Base-by-base conservation (phyloP, 495 filamentous ascomycete genomes). In the Penicillium lagena region DNA sequence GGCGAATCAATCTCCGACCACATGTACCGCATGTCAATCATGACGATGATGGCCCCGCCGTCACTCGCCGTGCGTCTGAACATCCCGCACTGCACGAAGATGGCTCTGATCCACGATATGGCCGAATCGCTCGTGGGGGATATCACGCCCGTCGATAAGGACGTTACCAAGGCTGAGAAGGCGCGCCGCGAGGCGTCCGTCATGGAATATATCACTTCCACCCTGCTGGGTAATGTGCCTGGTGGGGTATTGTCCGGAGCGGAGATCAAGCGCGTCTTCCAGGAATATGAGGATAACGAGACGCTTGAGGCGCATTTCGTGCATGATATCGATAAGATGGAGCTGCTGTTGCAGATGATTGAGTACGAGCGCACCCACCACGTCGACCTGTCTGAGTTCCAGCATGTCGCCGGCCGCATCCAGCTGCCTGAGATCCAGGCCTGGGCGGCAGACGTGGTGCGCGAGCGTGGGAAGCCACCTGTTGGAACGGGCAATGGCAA, bases 1-100 rank as follows among this genome's bases (percentile, higher is more conserved):
- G 67, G 66, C 47, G 93, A 98, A 66, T 93, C 87, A 1, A 96
- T 98, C 63, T 78, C 89, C 22, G 93, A 98, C 67, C 93, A 98
- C 73, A 98, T 98, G 93, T 97, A 98, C 67, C 88, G 93, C 59
- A 98, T 98, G 93, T 89, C 90, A 39, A 80, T 98, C 57, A 87
- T 97, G 68, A 87, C 87, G 30, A 86, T 98, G 81, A 77, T 97
- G 41, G 90, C 88, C n/a, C 94, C 93, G 12, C 69, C 83, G 0
- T 72, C 87, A 11, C 78, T 95, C 9, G 70, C 82, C 9, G 58
- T 76, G 9, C 71, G 68, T 28, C 63, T 98, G 53, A 81, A 97
- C 61, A 76, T 95, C 48, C 71, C 78, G 3, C 83, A 81, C 51
- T 96, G 93, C 73, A 89, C 87, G 55, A 85, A 87, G 65, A 91